Evolutionary conservation across 106 monocot species (phyloP).

Genomic region (Vanilla planifolia): DNA sequence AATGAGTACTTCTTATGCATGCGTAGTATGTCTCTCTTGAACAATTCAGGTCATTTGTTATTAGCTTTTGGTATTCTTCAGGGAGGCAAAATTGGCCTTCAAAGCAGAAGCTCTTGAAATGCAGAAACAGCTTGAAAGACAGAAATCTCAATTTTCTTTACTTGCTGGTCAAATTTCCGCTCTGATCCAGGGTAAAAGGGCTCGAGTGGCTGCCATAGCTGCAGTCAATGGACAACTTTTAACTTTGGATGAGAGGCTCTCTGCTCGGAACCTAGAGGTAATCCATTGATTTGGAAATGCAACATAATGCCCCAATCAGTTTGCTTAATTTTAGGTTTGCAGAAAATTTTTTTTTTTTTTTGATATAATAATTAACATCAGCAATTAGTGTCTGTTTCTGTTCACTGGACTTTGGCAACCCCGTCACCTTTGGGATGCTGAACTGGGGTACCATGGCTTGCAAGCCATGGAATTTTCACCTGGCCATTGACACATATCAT

Average conservation of each 20-base stretch:
- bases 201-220: conserved; percentile 65
- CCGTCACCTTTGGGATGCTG: no score
- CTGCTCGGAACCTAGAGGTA: conserved; percentile 84
- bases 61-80: conserved; percentile 7
- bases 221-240: conserved; percentile 61
- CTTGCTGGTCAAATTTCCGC: conserved; percentile 75
- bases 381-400: neutral
- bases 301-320: neutral
- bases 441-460: no score
- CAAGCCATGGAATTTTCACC: no score
- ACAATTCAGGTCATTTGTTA: neutral
- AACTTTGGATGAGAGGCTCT: conserved; percentile 74
- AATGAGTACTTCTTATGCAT: neutral
- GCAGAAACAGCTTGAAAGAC: conserved; percentile 74
- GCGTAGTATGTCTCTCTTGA: neutral
- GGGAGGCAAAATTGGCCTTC: conserved; percentile 80
- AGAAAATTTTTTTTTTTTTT: neutral
- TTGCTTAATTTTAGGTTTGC: neutral
- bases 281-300: neutral
- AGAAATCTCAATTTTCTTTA: conserved; percentile 81
- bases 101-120: conserved; percentile 81
- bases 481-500: no score
- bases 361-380: neutral
- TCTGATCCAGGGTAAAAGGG: conserved; percentile 81
- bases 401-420: no score